Conservation (phyloP, 148 eudicot genomes). For the Cornus controversa region DNA sequence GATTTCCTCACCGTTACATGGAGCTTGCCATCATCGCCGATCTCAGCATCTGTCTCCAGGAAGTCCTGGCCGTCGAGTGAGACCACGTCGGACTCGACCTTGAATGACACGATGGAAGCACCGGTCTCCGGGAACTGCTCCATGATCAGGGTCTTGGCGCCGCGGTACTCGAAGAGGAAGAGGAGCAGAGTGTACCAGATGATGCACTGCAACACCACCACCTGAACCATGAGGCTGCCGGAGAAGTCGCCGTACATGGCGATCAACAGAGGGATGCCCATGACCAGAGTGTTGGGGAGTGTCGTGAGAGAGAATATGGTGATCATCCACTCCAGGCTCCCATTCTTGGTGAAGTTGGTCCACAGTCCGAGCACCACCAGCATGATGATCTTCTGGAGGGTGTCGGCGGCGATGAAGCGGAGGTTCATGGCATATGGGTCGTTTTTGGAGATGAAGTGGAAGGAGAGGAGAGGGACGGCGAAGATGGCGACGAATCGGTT, state of each 20-base stretch:
- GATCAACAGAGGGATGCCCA: constrained; percentile 75
- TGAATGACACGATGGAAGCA: constrained; percentile 76
- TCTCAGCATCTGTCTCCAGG: constrained; percentile 70
- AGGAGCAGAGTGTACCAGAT: constrained; percentile 74
- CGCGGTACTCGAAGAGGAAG: constrained; percentile 70
- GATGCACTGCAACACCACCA: constrained; percentile 72
- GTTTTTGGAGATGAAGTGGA: constrained; percentile 73
- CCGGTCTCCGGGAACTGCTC: constrained; percentile 92
- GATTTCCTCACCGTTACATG: constrained; percentile 81
- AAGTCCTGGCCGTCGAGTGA: constrained; percentile 79
- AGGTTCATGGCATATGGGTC: constrained; percentile 66
- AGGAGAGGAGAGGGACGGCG: constrained; percentile 70
- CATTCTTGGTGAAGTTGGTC: constrained; percentile 50
- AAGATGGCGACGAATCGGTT: constrained; percentile 79
- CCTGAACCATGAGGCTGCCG: constrained; percentile 66
- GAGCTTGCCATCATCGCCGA: constrained; percentile 83
- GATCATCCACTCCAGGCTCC: constrained; percentile 69
- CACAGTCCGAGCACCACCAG: constrained; percentile 42
- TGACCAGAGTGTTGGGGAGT: constrained; percentile 71
- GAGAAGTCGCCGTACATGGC: constrained; percentile 71
- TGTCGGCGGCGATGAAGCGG: constrained; percentile 70
- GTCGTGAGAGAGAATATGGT: constrained; percentile 69
- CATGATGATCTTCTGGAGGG: constrained; percentile 66
- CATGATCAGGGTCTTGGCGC: constrained; percentile 66
- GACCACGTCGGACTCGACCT: constrained; percentile 79